Evolutionary conservation across 2,329 filamentous ascomycete genomes (phyloP), one percentile per base, ranked within the genome.

Genomic region (Cladophialophora carrionii): DNA sequence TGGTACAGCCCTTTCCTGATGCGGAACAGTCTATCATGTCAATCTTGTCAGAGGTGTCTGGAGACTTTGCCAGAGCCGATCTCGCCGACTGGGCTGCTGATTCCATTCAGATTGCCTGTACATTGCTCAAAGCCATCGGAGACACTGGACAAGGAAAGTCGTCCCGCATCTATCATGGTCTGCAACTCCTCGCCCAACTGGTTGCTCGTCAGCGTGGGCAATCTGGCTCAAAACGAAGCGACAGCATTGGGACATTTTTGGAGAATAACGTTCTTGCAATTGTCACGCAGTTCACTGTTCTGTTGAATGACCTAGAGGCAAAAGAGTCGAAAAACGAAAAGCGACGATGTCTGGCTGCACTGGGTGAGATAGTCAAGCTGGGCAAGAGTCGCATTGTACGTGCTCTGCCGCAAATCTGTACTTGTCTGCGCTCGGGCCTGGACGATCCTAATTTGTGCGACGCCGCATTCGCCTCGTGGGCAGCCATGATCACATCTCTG

Each of bases 341-440:
- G 72, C 86, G 86, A 62, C 85, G 90, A 64, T 92, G 89, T 71
- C 86, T 99, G 8, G 86, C 86, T 68, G 93, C 91, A 4, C 89
- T 99, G 74, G 90, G 92, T 71, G 91, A 96, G 74, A 90, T 99
- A 85, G 89, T 97, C 57, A 86, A 82, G 61, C 81, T 96, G 56
- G 90, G 91, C 52, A 89, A 87, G 72, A 83, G 83, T 2, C 88
- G 90, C 73, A 87, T 93, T 34, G 88, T 87, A 66, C 87, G 89
- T 71, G 95, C 91, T 57, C 82, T 96, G 48, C 94, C 95, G 24
- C 72, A 94, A 88, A 94, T 98, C 62, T 92, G 92, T 70, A 92
- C 94, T n/a, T 97, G 91, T 74, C 81, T 99, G 12, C 87, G 96
- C 68, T 92, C 92, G 24, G 92, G 92, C 0, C 84, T 98, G 65